Base-by-base conservation (phyloP, 139 green algal genomes). In the Volvox reticuliferus region DNA sequence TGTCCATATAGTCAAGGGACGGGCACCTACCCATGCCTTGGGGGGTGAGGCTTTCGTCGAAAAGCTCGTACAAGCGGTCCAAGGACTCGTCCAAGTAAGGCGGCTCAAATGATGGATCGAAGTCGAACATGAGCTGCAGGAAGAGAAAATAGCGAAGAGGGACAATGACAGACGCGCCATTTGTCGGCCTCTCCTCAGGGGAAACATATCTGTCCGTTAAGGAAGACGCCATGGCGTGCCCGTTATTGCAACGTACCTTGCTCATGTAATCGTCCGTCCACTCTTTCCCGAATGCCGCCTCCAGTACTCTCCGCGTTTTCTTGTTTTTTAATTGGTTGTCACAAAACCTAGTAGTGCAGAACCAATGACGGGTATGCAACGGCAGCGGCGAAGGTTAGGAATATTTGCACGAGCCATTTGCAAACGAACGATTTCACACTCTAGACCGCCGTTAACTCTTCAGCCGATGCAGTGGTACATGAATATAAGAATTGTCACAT, bases 261-360 rank as follows among this genome's bases (percentile, higher is more conserved):
- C n/a, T 78, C 96, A 98, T 97, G 94, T 98, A 98, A 0, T 80
- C 63, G 0, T 96, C 79, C 2, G 95, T 91, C 83, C 94, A 92
- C 36, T 94, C 94, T 14, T 63, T 44, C 0, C 94, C 95, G 88
- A 98, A 98, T 0, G 95, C 93, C 3, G 82, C 92, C 89, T 95
- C 96, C 87, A 98, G 92, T 35, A 97, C 96, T 0, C 94, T 92
- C 20, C 92, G 63, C 22, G 97, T 98, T 89, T 97, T 98, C 81
- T 95, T 95, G 88, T 98, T 98, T 76, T 93, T 91, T 44, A 98
- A 91, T 81, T 98, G 94, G 81, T 96, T 94, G 18, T 94, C 82
- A 75, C 92, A 92, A 89, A 97, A 98, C 50, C 92, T 94, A 81
- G 0, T 94, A 81, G 0, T 24, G 3, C 65, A 73, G 65, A 28